phyloP scores from a whole-genome alignment of 805 yeast genomes.

The Wickerhamiella sorbophila region DNA sequence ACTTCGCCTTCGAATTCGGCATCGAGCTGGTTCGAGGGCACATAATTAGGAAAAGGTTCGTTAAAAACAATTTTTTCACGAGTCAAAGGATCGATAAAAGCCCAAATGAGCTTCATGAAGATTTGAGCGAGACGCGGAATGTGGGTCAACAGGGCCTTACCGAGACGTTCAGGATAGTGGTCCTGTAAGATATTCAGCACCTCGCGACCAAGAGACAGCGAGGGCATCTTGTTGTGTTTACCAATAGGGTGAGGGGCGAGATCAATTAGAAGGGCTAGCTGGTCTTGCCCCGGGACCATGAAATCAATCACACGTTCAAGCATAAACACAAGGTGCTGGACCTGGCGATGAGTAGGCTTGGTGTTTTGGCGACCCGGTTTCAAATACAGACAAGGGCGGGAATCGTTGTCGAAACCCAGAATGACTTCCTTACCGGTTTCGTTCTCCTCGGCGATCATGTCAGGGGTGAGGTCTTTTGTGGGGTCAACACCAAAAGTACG shows the following conservation, averaged over 20 bases:
- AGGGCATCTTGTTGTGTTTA: conserved; percentile 51
- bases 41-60: conserved; percentile 73
- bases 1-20: conserved; percentile 72
- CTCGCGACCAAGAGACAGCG: conserved; percentile 75
- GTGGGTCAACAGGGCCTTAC: conserved; percentile 80
- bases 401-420: conserved; percentile 77
- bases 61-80: conserved; percentile 86
- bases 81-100: conserved; percentile 92
- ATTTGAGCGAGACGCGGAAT: conserved; percentile 93
- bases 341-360: conserved; percentile 75
- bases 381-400: conserved; percentile 83
- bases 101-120: conserved; percentile 77
- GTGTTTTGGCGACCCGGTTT: conserved; percentile 96
- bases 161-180: conserved; percentile 94
- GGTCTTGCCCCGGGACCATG: conserved; percentile 96
- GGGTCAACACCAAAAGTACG: conserved; percentile 69
- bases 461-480: conserved; percentile 21
- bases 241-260: conserved; percentile 55
- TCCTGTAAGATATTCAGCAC: conserved; percentile 88
- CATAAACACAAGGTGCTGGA: conserved; percentile 89
- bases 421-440: conserved; percentile 88
- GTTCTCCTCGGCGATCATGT: conserved; percentile 42
- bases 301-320: conserved; percentile 82
- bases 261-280: conserved; percentile 80
- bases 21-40: conserved; percentile 71